Conservation (phyloP, 495 filamentous ascomycete species). For the Aspergillus haitiensis region DNA sequence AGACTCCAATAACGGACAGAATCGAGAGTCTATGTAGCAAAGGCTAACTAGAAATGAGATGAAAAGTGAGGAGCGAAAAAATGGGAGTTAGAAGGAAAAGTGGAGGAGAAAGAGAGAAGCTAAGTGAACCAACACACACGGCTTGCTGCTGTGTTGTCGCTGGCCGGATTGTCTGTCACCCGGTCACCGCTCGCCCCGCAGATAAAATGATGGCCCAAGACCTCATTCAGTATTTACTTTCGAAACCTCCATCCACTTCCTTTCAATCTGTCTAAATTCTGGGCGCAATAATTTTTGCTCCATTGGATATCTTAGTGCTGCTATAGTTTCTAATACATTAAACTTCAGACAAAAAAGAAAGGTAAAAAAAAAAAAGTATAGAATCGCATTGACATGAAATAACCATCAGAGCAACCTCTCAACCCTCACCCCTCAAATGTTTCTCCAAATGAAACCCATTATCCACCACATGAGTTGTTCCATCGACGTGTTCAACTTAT, state of each 20-base stretch:
- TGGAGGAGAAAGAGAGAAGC: slow-evolving; percentile 5
- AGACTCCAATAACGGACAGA: not conserved
- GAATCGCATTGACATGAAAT: slow-evolving; percentile 17
- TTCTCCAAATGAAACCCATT: not conserved
- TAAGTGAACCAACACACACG: slow-evolving; percentile 14
- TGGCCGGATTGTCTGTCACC: slow-evolving; percentile 19
- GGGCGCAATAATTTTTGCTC: not conserved
- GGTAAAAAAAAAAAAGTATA: slow-evolving; percentile 11
- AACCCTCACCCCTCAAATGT: not conserved
- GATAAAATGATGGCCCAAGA: not conserved
- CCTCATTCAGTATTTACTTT: not conserved
- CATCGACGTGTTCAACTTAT: slow-evolving; percentile 64
- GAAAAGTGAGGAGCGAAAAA: not conserved
- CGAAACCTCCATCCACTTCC: not conserved
- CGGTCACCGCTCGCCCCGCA: slow-evolving; percentile 31
- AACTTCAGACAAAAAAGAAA: slow-evolving; percentile 6
- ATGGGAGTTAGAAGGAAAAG: not conserved
- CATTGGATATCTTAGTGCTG: slow-evolving; percentile 24
- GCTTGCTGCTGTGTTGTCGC: slow-evolving; percentile 34
- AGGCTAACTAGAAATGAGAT: not conserved
- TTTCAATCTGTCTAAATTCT: not conserved
- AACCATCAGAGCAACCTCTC: not conserved
- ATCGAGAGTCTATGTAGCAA: not conserved
- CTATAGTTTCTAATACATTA: slow-evolving; percentile 15
- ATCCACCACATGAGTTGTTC: not conserved